These are phyloP conservation scores for Debaryomyces prosopidis DNA, from an alignment of 805 yeast genomes.

Conservation along the genomic window DNA sequence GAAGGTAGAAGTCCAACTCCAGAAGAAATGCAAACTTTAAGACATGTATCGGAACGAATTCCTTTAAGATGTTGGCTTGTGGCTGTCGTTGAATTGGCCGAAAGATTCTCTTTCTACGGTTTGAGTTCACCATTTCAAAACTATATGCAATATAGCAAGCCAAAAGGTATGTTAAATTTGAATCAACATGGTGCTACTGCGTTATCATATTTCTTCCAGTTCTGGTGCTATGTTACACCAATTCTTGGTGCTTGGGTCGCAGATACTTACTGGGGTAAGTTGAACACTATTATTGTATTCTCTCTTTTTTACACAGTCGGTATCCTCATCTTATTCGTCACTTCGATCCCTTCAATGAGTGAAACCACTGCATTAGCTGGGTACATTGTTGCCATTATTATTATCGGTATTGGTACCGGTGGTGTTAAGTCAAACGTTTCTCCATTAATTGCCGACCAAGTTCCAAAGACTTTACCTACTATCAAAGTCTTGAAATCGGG, in stretches of 20 bases:
- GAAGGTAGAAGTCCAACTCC: slow-evolving; percentile 51
- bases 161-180: slow-evolving; percentile 54
- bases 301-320: slow-evolving; percentile 62
- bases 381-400: slow-evolving; percentile 52
- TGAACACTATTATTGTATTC: slow-evolving; percentile 63
- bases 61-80: slow-evolving; percentile 63
- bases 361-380: slow-evolving; percentile 63
- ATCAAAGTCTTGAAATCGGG: slow-evolving; percentile 40
- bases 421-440: slow-evolving; percentile 78
- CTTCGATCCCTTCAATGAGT: slow-evolving; percentile 63
- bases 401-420: slow-evolving; percentile 78
- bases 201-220: slow-evolving; percentile 71
- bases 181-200: slow-evolving; percentile 69
- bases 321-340: slow-evolving; percentile 62
- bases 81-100: slow-evolving; percentile 75
- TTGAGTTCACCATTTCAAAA: slow-evolving; percentile 74
- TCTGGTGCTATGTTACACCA: slow-evolving; percentile 83
- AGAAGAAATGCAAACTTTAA: slow-evolving; percentile 51
- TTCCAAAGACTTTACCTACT: slow-evolving; percentile 40
- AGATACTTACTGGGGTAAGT: slow-evolving; percentile 74
- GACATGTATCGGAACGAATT: slow-evolving; percentile 52
- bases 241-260: slow-evolving; percentile 73
- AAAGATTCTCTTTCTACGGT: slow-evolving; percentile 81
- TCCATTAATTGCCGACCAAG: slow-evolving; percentile 69
- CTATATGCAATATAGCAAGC: slow-evolving; percentile 59